Evolutionary conservation across 2,329 filamentous ascomycete genomes (phyloP), one percentile per base, ranked within the genome.

Genomic region (Sclerotinia minor): DNA sequence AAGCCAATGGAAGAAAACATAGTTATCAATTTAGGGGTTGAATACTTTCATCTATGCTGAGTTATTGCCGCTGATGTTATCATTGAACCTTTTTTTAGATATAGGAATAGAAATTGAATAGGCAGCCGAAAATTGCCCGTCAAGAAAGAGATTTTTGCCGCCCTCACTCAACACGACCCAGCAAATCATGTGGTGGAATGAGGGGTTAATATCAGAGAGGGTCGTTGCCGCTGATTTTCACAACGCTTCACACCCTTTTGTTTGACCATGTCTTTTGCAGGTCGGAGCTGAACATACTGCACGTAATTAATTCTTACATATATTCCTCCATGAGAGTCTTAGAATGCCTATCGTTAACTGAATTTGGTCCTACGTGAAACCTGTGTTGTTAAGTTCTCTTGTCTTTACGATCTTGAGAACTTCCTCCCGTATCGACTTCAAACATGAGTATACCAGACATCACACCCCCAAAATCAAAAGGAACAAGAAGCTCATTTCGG

Each of bases 11-110:
- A 50, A 32, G 32, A 17, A n/a, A n/a, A 24, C 24, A 38, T 9
- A 11, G 0, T 9, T 9, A 21, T 5, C 13, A 7, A 60, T 29
- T 49, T 17, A 29, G 21, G 32, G 19, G 24, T 38, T 15, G 2
- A 24, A 50, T 61, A 15, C 26, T 61, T 38, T 35, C 4, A 21
- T 47, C 15, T 21, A 17, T 4, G 11, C 26, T 11, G 44, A 49
- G 29, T 35, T 49, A 35, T 49, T 61, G 44, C 13, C 58, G 45
- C 58, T 38, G 58, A 61, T 61, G 29, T 50, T 61, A 38, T 38
- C 58, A 38, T 35, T 49, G 29, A 47, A 35, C 21, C 47, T 17
- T 50, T 50, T 50, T 35, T 32, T 61, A 49, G 29, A 38, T 11
- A 7, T 11, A 50, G 45, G 29, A 19, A 61, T 38, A n/a, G 45